Percentiles rank a stretch among this genome's conserved stretches.
Conservation (phyloP, 2,329 filamentous ascomycete genomes). For the Verruconis gallopava region DNA sequence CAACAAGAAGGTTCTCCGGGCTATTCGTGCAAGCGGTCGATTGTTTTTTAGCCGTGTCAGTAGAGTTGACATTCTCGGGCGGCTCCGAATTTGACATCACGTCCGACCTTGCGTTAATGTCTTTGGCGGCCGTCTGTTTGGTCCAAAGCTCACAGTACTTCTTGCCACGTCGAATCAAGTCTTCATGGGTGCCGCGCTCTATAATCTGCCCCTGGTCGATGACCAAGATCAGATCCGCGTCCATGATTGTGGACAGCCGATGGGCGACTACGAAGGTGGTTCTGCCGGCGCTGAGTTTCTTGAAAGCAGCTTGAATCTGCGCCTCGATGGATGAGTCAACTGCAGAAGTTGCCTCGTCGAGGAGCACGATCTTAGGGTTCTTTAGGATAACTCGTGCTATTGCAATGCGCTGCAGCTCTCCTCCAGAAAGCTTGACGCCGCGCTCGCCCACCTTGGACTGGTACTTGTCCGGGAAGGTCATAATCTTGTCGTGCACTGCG, state of each 20-base stretch:
- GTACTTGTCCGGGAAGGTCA: constrained; percentile 37
- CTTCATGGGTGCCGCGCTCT: constrained; percentile 66
- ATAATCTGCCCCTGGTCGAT: constrained; percentile 62
- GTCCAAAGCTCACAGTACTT: constrained; percentile 80
- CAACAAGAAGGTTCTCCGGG: too few relatives aligned
- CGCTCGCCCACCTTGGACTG: constrained; percentile 28
- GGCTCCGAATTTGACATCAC: background rate
- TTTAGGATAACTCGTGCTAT: constrained; percentile 68
- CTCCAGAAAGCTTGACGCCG: constrained; percentile 43
- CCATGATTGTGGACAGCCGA: constrained; percentile 72
- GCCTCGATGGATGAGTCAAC: constrained; percentile 64
- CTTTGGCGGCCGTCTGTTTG: constrained; percentile 42
- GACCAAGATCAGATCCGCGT: constrained; percentile 75
- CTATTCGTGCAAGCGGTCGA: too few relatives aligned
- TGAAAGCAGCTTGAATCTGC: constrained; percentile 51
- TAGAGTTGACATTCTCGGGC: background rate
- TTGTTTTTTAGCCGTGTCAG: too few relatives aligned
- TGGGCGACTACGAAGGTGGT: constrained; percentile 62
- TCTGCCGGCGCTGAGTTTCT: constrained; percentile 43
- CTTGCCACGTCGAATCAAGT: constrained; percentile 61
- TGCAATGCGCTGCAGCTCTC: constrained; percentile 53
- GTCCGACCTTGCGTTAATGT: background rate
- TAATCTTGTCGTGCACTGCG: constrained; percentile 51
- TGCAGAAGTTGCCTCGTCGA: constrained; percentile 80
- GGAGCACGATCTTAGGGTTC: constrained; percentile 64